Evolutionary conservation across 2,329 filamentous ascomycete species (phyloP).

Genomic region (Ascochyta lentis): DNA sequence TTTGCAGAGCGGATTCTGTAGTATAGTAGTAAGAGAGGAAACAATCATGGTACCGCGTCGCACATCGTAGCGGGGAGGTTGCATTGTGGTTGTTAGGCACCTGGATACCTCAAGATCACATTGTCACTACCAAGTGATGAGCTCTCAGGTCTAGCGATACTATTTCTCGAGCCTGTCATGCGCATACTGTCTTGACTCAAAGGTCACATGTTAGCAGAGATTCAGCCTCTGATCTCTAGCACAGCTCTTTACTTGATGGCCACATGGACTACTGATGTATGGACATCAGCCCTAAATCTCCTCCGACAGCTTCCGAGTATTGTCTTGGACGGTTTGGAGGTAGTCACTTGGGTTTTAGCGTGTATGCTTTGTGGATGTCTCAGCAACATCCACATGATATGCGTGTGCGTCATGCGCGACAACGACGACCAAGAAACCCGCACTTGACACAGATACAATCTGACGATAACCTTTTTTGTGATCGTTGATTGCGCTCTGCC

Average conservation of each 20-base stretch:
- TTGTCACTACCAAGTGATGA: not conserved
- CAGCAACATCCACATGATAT: not conserved
- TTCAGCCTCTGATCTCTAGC: not conserved
- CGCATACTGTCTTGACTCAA: slow-evolving; percentile 3
- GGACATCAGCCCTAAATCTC: not conserved
- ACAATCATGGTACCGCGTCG: not conserved
- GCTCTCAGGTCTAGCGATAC: not conserved
- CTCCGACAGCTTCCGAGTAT: not conserved
- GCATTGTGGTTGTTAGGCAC: not conserved
- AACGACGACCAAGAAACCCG: not conserved
- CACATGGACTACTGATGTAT: not conserved
- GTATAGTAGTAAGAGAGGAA: not conserved
- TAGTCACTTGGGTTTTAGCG: not conserved
- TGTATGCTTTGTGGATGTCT: not conserved
- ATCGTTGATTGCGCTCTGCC: not conserved
- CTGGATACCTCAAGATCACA: not conserved
- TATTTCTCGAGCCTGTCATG: slow-evolving; percentile 4
- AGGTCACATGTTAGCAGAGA: slow-evolving; percentile 1
- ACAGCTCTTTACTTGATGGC: not conserved
- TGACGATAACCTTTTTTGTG: not conserved
- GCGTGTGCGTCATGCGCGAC: not conserved
- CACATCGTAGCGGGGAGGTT: too few species aligned
- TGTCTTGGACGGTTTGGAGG: not conserved
- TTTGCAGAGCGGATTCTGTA: not conserved
- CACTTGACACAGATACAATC: not conserved